Conservation (phyloP, 768 basidiomycete species). For the Psilocybe sp. region DNA sequence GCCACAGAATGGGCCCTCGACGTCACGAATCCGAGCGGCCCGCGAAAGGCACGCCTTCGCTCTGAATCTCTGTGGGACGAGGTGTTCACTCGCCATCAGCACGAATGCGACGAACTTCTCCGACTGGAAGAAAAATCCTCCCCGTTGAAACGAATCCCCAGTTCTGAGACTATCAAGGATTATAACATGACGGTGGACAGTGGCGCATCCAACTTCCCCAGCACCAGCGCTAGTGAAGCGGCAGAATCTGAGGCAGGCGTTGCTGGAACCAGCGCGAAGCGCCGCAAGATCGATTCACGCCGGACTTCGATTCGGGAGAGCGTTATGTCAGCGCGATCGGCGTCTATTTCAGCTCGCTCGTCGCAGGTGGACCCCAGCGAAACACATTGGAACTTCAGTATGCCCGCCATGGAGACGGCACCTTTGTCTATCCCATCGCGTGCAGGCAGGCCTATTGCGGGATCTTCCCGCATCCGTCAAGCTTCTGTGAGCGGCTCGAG, state of each 20-base stretch:
- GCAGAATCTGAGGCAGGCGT: constrained; percentile 4
- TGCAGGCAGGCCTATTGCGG: no score
- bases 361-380: no score
- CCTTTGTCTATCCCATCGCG: no score
- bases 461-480: no score
- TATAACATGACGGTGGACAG: background rate
- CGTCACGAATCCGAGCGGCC: constrained; percentile 4
- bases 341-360: no score
- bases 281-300: no score
- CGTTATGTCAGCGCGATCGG: no score
- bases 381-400: no score
- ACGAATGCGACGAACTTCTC: constrained; percentile 54
- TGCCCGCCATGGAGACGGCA: no score
- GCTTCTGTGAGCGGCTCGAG: no score
- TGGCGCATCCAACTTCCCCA: background rate
- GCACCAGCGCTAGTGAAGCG: background rate
- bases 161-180: constrained; percentile 40
- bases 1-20: constrained; percentile 54
- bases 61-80: constrained; percentile 59
- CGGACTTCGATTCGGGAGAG: no score
- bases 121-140: constrained; percentile 40
- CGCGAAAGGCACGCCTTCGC: constrained; percentile 16
- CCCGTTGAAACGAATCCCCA: constrained; percentile 30
- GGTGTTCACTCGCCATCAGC: constrained; percentile 52
- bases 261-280: no score